These are phyloP conservation scores for Calonectria pseudoreteaudii DNA, from an alignment of 2,329 filamentous ascomycete genomes.

Conservation along the genomic window DNA sequence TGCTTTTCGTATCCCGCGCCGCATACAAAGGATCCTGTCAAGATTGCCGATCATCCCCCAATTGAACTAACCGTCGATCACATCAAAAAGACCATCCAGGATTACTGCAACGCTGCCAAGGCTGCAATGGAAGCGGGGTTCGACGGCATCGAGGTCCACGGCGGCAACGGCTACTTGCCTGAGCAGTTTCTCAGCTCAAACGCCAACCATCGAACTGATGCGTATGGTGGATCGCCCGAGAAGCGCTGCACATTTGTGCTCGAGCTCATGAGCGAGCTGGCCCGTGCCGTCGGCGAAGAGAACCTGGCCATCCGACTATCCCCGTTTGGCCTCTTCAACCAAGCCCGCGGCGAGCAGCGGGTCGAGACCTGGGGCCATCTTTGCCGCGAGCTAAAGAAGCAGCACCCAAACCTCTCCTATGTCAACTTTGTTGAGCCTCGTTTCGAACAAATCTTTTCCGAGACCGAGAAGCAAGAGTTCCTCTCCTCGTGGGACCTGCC, in stretches of 20 bases:
- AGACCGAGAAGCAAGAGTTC: conserved; percentile 61
- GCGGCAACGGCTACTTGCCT: conserved; percentile 53
- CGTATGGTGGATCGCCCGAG: conserved; percentile 49
- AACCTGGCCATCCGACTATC: conserved; percentile 59
- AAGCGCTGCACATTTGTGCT: conserved; percentile 63
- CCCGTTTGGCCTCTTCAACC: conserved; percentile 64
- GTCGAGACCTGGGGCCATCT: conserved; percentile 65
- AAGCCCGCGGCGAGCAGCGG: conserved; percentile 61
- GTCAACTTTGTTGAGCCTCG: conserved; percentile 68
- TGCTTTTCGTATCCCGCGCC: conserved; percentile 51
- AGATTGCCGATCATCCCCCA: conserved; percentile 46
- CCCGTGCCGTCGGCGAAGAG: conserved; percentile 56
- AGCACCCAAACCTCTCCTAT: conserved; percentile 59
- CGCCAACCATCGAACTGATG: conserved; percentile 50
- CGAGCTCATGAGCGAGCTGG: conserved; percentile 62
- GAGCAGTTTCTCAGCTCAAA: conserved; percentile 54
- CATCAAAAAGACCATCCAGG: conserved; percentile 47
- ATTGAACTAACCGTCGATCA: conserved; percentile 55
- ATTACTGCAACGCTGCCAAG: conserved; percentile 47
- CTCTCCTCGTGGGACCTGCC: conserved; percentile 60
- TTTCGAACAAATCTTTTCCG: conserved; percentile 64
- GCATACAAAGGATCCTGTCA: conserved; percentile 52
- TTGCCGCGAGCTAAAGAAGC: conserved; percentile 59
- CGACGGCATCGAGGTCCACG: conserved; percentile 56
- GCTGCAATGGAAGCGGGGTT: conserved; percentile 67